Base-by-base conservation (phyloP, 2,329 filamentous ascomycete species). In the Aurifilum marmelostoma region DNA sequence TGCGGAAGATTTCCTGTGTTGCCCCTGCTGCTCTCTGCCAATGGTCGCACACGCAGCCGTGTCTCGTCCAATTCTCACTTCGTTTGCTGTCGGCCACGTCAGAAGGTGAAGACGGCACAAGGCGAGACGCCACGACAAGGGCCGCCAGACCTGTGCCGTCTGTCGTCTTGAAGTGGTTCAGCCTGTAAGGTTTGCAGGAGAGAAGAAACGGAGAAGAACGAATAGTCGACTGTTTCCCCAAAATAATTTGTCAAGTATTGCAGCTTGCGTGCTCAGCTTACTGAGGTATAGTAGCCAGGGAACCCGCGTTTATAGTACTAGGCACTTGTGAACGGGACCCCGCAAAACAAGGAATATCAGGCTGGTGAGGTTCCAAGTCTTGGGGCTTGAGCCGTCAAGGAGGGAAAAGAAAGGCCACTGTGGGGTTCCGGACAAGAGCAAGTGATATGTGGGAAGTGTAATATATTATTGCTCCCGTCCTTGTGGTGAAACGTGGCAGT, bases 141-240 rank as follows among this genome's bases (percentile, higher is more conserved):
- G 12, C 50, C 63, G 63, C 66, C 68, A 70, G n/a, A 56, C 34
- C 47, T 37, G 58, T 66, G 58, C 63, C 66, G 66, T 70, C 39
- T 32, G 54, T 63, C 32, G 62, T 39, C n/a, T 24, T 39, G 34
- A 59, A 27, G 59, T 24, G n/a, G 56, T 21, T 8, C 21, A 61
- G 7, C 34, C n/a, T 3, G 59, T 6, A 37, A 21, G 7, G 32
- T 29, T 59, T 16, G 18, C 2, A n/a, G 1, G 43, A 47, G 56
- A 59, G 32, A 37, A 59, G 32, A 54, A 54, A 7, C 9, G 12
- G 24, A 27, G 18, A 32, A 16, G n/a, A 54, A 29, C 1, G 24
- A 29, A 29, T 16, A 54, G 18, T 34, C 8, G 8, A 56, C 7
- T 29, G 5, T 29, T 29, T 5, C 12, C 24, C 24, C 12, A 16